phyloP scores from a whole-genome alignment of 352 stramenopile genomes.

The Labyrinthula sp. region DNA sequence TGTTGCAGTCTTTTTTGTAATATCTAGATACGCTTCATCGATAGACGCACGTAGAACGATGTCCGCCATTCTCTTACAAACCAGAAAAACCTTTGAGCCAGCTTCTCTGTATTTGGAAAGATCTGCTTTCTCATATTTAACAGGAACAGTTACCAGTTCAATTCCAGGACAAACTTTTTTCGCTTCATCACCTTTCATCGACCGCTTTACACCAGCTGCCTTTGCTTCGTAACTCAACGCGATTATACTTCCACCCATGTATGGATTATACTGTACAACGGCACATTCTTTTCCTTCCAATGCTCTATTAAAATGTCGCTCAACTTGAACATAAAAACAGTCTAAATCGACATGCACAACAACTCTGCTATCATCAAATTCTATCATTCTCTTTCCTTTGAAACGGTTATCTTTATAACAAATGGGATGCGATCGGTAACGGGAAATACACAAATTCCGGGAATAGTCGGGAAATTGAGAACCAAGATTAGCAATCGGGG shows the following conservation, averaged over 20 bases:
- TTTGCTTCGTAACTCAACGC: conserved; percentile 27
- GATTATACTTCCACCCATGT: conserved; percentile 23
- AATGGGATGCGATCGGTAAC: too few species aligned
- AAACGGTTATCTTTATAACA: too few species aligned
- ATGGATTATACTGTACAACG: conserved; percentile 10
- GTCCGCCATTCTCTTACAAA: too few species aligned
- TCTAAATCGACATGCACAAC: conserved; percentile 30
- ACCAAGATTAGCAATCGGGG: too few species aligned
- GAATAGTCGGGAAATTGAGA: too few species aligned
- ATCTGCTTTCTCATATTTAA: conserved; percentile 19
- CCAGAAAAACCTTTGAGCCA: conserved; percentile 28
- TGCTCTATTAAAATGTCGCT: too few species aligned
- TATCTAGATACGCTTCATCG: conserved; percentile 29
- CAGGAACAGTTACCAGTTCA: conserved; percentile 25
- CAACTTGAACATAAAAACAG: conserved; percentile 29
- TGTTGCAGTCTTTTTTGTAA: too few species aligned
- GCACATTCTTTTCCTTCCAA: too few species aligned
- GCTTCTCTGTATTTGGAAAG: conserved; percentile 20
- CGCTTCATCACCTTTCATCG: conserved; percentile 21
- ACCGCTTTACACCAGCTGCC: conserved; percentile 8
- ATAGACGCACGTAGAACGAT: conserved; percentile 29
- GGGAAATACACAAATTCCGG: too few species aligned
- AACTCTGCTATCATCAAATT: too few species aligned
- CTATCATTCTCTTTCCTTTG: too few species aligned
- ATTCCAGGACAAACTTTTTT: conserved; percentile 20